phyloP scores from a whole-genome alignment of 164 flowering plant genomes.

The Cinnamomum micranthum region DNA sequence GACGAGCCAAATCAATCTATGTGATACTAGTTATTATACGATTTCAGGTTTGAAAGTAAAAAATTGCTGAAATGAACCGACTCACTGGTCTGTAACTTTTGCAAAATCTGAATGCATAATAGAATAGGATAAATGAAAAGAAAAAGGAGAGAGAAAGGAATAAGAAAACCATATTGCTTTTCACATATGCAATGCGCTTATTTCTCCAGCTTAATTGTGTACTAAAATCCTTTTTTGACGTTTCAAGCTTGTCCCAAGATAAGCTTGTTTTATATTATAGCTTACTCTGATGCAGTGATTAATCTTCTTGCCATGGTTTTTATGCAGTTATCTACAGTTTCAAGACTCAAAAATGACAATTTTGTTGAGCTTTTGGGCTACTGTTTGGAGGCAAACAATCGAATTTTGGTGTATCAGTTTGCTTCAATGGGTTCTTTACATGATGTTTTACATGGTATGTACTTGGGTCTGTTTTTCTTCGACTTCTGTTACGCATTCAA shows the following conservation, averaged over 20 bases:
- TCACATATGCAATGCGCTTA: too few relatives aligned
- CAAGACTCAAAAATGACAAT: conserved; percentile 60
- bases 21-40: neutral
- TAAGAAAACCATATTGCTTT: too few relatives aligned
- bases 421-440: conserved; percentile 67
- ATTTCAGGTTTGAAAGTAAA: too few relatives aligned
- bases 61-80: too few relatives aligned
- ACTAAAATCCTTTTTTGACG: neutral
- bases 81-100: too few relatives aligned
- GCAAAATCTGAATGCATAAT: too few relatives aligned
- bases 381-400: conserved; percentile 54
- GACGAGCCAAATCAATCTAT: neutral
- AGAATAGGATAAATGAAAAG: too few relatives aligned
- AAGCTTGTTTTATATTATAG: neutral
- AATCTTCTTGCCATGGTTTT: neutral
- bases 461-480: neutral
- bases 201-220: too few relatives aligned
- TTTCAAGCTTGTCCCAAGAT: neutral
- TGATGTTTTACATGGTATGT: conserved; percentile 62
- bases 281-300: neutral
- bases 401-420: conserved; percentile 56
- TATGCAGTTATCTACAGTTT: conserved; percentile 56
- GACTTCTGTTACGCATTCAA: neutral
- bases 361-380: conserved; percentile 65
- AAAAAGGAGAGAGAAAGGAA: too few relatives aligned